These are phyloP conservation scores for Strigomonas oncopelti DNA, from an alignment of 208 protist genomes.

Conservation along the genomic window DNA sequence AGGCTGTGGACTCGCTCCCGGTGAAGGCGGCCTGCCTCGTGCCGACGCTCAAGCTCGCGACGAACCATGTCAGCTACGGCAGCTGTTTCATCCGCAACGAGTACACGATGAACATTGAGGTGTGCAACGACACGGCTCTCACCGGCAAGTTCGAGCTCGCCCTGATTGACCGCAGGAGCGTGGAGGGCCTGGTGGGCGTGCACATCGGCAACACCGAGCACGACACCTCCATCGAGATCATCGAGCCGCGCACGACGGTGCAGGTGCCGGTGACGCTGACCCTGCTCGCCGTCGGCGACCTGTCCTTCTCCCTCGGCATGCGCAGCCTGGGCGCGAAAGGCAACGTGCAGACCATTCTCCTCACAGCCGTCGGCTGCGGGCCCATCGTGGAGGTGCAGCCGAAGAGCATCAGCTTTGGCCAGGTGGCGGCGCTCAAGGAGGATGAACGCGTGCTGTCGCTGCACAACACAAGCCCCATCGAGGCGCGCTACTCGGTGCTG, in stretches of 20 bases:
- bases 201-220: conserved; percentile 23
- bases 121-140: conserved; percentile 90
- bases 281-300: conserved; percentile 64
- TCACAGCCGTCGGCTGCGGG: conserved; percentile 74
- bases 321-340: conserved; percentile 62
- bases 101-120: conserved; percentile 80
- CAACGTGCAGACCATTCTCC: conserved; percentile 34
- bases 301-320: conserved; percentile 81
- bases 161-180: conserved; percentile 49
- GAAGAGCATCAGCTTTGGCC: conserved; percentile 65
- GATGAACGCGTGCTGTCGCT: conserved; percentile 43
- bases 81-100: conserved; percentile 88
- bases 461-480: conserved; percentile 84
- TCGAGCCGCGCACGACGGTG: conserved; percentile 43
- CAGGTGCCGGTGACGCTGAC: conserved; percentile 76
- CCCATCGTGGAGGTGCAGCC: conserved; percentile 66
- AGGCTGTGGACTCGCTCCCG: conserved; percentile 80
- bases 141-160: conserved; percentile 90
- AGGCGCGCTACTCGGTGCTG: conserved; percentile 36
- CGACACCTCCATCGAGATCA: conserved; percentile 19
- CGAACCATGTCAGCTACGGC: conserved; percentile 79
- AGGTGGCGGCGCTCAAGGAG: conserved; percentile 50
- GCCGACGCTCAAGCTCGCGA: conserved; percentile 67
- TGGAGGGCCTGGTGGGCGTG: conserved; percentile 23
- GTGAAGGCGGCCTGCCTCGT: conserved; percentile 84